Evolutionary conservation across 257 asterid species (phyloP).

Genomic region (Jacaranda copaia): DNA sequence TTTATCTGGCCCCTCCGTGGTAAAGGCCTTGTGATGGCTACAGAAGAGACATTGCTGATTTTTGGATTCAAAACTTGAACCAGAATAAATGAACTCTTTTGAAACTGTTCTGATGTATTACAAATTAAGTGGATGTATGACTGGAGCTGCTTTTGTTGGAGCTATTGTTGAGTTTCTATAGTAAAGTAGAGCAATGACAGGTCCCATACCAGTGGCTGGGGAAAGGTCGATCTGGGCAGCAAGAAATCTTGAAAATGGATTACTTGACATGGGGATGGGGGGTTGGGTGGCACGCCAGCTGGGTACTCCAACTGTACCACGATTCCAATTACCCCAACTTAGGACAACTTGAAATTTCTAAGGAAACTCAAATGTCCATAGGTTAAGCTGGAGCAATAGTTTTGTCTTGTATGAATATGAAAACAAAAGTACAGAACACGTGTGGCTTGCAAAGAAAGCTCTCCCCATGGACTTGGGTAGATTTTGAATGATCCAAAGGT

Average conservation of each 20-base stretch:
- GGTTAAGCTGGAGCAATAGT: neutral
- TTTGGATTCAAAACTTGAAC: no score
- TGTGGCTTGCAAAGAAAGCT: conserved; percentile 27
- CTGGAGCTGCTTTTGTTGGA: no score
- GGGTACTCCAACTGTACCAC: conserved; percentile 37
- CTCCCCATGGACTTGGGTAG: neutral
- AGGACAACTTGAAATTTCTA: conserved; percentile 37
- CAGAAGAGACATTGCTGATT: no score
- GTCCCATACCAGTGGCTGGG: neutral
- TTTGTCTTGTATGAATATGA: conserved; percentile 1
- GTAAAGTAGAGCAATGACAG: no score
- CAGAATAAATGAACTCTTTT: no score
- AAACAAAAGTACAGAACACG: neutral
- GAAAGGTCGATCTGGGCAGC: conserved; percentile 3
- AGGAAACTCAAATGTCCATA: neutral
- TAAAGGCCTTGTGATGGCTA: no score
- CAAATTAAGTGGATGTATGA: no score
- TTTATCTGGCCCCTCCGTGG: no score
- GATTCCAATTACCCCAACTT: conserved; percentile 47
- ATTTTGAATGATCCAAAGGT: conserved; percentile 14
- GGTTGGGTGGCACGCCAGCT: conserved; percentile 52
- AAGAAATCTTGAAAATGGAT: neutral
- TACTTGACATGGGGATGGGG: neutral
- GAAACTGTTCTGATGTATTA: no score
- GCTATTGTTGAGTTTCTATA: no score